phyloP scores from a whole-genome alignment of 176 grass and related monocot genomes.

The Microstegium vimineum region DNA sequence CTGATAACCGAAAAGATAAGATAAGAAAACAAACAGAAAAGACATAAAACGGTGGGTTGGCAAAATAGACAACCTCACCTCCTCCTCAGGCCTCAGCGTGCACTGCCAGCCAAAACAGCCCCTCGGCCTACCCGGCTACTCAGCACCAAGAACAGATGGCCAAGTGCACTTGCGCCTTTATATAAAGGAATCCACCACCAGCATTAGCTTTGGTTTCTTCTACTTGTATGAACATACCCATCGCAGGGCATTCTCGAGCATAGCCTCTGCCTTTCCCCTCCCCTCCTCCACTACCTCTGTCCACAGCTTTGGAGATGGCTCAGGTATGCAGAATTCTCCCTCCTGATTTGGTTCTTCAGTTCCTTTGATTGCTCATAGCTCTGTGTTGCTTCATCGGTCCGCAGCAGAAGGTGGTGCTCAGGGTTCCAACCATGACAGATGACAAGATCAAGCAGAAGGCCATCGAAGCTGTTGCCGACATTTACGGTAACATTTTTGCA shows the following conservation, averaged over 20 bases:
- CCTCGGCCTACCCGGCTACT: neutral
- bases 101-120: neutral
- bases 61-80: neutral
- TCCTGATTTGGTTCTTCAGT: neutral
- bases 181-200: conserved; percentile 31
- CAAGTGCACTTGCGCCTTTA: conserved; percentile 24
- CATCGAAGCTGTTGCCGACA: conserved; percentile 76
- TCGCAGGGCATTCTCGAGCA: conserved; percentile 17
- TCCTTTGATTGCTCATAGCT: neutral
- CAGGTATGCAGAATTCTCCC: conserved; percentile 45
- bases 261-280: neutral
- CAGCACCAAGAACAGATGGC: conserved; percentile 6
- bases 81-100: neutral
- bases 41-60: neutral
- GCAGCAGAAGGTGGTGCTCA: conserved; percentile 75
- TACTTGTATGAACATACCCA: conserved; percentile 23
- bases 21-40: neutral
- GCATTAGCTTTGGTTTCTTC: conserved; percentile 29
- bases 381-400: neutral
- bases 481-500: conserved; percentile 56
- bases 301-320: conserved; percentile 49
- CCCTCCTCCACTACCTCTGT: neutral
- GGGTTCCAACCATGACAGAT: conserved; percentile 79
- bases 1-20: no score
- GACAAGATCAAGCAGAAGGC: conserved; percentile 90